Evolutionary conservation across 1,284 basidiomycete species (phyloP).

Genomic region (Leccinum ponderosum): DNA sequence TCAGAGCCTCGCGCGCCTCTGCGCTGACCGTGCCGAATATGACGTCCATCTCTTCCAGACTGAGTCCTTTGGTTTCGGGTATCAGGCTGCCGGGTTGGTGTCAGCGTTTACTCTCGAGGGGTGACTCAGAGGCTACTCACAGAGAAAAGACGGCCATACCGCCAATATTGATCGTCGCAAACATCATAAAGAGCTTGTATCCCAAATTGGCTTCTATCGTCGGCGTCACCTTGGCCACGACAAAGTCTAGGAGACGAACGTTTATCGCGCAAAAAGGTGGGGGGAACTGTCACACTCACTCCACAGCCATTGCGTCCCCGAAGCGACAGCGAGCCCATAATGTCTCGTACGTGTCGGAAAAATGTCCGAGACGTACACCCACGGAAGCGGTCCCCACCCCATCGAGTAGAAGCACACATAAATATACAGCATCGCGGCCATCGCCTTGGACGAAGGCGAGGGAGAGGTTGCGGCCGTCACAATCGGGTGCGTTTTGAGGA

Average conservation of each 20-base stretch:
- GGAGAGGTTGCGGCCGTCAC: conserved; percentile 34
- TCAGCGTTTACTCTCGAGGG: conserved; percentile 16
- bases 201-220: conserved; percentile 59
- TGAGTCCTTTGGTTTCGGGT: conserved; percentile 76
- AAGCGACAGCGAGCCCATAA: conserved; percentile 72
- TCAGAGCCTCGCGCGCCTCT: conserved; percentile 57
- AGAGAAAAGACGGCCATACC: conserved; percentile 49
- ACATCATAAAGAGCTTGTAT: conserved; percentile 72
- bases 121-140: conserved; percentile 25
- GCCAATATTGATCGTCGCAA: conserved; percentile 61
- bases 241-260: conserved; percentile 53
- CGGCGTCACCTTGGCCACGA: conserved; percentile 71
- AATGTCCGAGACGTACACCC: conserved; percentile 80
- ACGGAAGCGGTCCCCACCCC: conserved; percentile 62
- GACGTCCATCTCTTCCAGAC: conserved; percentile 80
- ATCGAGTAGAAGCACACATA: conserved; percentile 78
- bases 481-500: conserved; percentile 76
- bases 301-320: conserved; percentile 78
- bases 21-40: conserved; percentile 69
- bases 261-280: not conserved
- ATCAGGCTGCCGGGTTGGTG: conserved; percentile 47
- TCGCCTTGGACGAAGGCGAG: conserved; percentile 57
- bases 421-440: conserved; percentile 77
- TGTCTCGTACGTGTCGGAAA: conserved; percentile 82
- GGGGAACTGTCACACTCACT: conserved; percentile 44